Base-by-base conservation (phyloP, 129 eudicot species). In the Flaveria robusta region DNA sequence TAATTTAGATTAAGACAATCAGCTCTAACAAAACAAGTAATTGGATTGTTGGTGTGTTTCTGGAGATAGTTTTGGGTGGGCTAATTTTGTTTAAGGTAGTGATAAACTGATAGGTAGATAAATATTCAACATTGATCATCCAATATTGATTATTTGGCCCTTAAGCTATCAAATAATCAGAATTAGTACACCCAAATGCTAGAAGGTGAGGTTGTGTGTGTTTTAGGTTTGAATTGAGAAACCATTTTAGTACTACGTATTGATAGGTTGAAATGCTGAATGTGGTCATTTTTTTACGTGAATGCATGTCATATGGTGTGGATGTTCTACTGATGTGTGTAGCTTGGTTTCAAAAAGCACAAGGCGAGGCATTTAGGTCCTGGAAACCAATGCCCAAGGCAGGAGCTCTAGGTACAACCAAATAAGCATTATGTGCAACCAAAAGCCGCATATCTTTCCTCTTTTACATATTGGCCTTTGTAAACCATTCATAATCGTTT, bases 181-280 rank as follows among this genome's bases (percentile, higher is more conserved):
- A 23, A 23, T 10, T 19, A 60, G 5, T 26, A 60, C 26, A 60
- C 9, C 66, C 41, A 60, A 60, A 26, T 0, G 10, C 15, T 26
- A 24, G 60, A 54, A 54, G 60, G 60, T 52, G 59, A 54, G 60
- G 60, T 18, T 52, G 59, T 55, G 27, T 18, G 12, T 55, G 29
- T 20, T 55, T 20, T 55, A 29, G 15, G 63, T 55, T 20, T 55
- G 63, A 20, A 19, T 55, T 20, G 16, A 55, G 63, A 20, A 15
- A 55, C 63, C 29, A 55, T 55, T 55, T 20, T 55, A 19, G 63
- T 55, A 19, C 16, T 55, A 55, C 14, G 20, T 55, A 55, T 20
- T 20, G 14, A 20, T 55, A 55, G 63, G 12, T 20, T 20, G 29
- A 19, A 20, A 55, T 55, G 24, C 8, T 20, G 63, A 19, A 55